Percentiles rank a stretch among this genome's conserved stretches.
These are phyloP conservation scores for Aspergillus luchuensis DNA, from an alignment of 2,329 filamentous ascomycete genomes.

Conservation along the genomic window DNA sequence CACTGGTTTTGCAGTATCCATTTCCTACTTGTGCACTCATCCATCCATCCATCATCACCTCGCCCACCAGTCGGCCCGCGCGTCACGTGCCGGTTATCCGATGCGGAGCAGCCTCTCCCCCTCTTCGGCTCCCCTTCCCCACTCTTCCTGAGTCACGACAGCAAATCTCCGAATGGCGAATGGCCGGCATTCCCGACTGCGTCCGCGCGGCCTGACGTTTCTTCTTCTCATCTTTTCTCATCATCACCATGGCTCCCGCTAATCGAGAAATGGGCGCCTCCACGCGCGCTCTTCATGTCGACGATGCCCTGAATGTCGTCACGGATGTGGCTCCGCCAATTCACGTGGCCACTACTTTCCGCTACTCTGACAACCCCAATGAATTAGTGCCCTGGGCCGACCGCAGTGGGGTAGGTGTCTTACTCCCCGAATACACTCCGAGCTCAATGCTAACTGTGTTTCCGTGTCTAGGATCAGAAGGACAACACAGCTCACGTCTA, in stretches of 20 bases:
- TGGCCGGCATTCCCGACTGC: background rate
- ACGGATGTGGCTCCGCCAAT: conserved; percentile 84
- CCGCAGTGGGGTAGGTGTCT: conserved; percentile 52
- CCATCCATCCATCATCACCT: background rate
- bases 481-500: conserved; percentile 66
- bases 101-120: background rate
- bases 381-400: conserved; percentile 58
- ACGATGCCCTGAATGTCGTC: conserved; percentile 72
- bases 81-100: conserved; percentile 9
- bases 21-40: background rate
- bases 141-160: background rate
- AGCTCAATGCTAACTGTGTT: background rate
- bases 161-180: no score
- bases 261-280: conserved; percentile 49
- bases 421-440: background rate
- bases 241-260: conserved; percentile 27
- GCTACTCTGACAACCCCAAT: conserved; percentile 72
- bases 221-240: conserved; percentile 9
- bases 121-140: no score
- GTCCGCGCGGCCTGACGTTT: conserved; percentile 4
- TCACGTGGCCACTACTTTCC: conserved; percentile 89
- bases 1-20: background rate
- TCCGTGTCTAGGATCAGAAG: conserved; percentile 22
- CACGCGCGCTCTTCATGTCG: conserved; percentile 77
- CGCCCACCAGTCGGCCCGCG: background rate